Evolutionary conservation across 116 monocot species (phyloP).

Genomic region (Iris pallida): DNA sequence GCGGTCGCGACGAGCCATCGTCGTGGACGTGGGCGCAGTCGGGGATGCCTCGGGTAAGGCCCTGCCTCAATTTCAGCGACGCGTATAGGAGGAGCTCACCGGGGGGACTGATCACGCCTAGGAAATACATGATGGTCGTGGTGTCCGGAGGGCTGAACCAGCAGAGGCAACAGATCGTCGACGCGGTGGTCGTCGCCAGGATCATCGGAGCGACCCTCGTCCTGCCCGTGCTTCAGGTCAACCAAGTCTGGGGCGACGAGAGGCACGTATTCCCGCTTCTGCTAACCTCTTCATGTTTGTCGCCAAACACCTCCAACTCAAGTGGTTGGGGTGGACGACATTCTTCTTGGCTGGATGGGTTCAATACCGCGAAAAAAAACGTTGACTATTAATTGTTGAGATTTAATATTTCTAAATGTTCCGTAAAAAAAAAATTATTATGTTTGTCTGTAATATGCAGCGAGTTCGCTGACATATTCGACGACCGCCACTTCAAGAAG

Average conservation of each 20-base stretch:
- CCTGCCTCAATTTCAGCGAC: conserved; percentile 34
- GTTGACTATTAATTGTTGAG: too few relatives aligned
- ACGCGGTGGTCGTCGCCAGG: conserved; percentile 43
- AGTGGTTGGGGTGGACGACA: too few relatives aligned
- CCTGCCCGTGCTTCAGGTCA: conserved; percentile 43
- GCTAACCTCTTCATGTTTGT: not conserved
- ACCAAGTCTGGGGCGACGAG: conserved; percentile 54
- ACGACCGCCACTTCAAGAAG: conserved; percentile 40
- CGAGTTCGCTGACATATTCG: conserved; percentile 49
- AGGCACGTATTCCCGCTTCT: conserved; percentile 12
- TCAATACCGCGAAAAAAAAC: too few relatives aligned
- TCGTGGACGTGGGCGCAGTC: not conserved
- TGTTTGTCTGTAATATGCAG: conserved; percentile 13
- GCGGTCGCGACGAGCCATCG: conserved; percentile 8
- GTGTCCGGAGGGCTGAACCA: conserved; percentile 52
- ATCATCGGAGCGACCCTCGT: conserved; percentile 32
- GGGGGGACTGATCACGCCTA: not conserved
- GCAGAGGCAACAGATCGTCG: conserved; percentile 47
- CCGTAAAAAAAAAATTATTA: too few relatives aligned
- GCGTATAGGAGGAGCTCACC: conserved; percentile 10
- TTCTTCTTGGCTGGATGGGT: too few relatives aligned
- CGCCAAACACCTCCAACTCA: too few relatives aligned
- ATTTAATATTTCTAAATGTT: too few relatives aligned
- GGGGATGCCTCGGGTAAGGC: not conserved
- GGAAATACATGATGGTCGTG: conserved; percentile 39